phyloP scores from a whole-genome alignment of 2,329 filamentous ascomycete genomes.

The Trichoderma aggressivum region DNA sequence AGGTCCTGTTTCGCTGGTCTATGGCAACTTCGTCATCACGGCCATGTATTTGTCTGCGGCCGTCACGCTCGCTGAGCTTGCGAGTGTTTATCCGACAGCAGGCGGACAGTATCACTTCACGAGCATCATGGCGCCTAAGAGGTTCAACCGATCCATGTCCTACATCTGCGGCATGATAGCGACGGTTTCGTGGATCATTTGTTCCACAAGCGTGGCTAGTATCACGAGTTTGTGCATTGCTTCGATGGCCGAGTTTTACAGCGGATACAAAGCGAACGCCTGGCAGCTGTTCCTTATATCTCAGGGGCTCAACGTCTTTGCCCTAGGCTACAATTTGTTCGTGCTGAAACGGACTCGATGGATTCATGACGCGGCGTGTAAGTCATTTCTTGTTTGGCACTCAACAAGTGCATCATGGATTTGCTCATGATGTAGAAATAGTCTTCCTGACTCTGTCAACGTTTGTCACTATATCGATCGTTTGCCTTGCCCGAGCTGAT shows the following conservation, averaged over 20 bases:
- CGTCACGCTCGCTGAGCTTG: slow-evolving; percentile 36
- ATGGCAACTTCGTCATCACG: slow-evolving; percentile 24
- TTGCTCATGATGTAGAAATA: neutral
- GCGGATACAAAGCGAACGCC: neutral
- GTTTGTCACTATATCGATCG: neutral
- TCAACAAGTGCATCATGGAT: neutral
- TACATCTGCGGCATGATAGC: slow-evolving; percentile 12
- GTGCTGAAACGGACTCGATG: slow-evolving; percentile 13
- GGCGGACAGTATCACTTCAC: slow-evolving; percentile 40
- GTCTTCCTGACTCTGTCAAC: neutral
- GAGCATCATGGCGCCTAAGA: slow-evolving; percentile 28
- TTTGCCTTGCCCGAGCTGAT: slow-evolving; percentile 9
- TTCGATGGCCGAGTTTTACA: neutral
- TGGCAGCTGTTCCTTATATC: slow-evolving; percentile 16
- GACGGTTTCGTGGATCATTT: neutral
- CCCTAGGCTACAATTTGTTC: slow-evolving; percentile 11
- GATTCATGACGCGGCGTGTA: slow-evolving; percentile 13
- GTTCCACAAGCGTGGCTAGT: neutral
- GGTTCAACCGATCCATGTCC: slow-evolving; percentile 21
- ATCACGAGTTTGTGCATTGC: neutral
- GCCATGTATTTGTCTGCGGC: slow-evolving; percentile 22
- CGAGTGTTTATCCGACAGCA: slow-evolving; percentile 36
- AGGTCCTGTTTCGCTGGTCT: slow-evolving; percentile 23
- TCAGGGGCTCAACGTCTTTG: neutral
- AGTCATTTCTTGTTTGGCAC: neutral